Evolutionary conservation across 2,329 filamentous ascomycete species (phyloP).

Genomic region (Paradendryphiella salina): DNA sequence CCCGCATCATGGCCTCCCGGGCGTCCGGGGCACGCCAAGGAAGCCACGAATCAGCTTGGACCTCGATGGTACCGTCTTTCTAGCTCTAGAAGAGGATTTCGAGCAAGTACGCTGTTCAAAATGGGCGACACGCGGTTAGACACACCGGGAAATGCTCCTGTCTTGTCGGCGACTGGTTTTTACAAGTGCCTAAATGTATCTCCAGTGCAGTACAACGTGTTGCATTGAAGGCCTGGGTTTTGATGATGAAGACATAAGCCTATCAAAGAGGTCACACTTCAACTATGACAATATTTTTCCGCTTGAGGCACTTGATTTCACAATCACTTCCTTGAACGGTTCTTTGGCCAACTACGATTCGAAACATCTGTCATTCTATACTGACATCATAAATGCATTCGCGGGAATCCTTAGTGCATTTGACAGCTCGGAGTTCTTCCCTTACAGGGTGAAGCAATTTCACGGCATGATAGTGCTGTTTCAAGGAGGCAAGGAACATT

Average conservation of each 20-base stretch:
- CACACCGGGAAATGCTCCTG: conserved; percentile 7
- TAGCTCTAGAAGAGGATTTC: fast-evolving
- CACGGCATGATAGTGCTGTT: not conserved
- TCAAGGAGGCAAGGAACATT: not conserved
- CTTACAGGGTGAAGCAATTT: not conserved
- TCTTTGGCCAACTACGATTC: not conserved
- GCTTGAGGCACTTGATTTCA: too few relatives aligned
- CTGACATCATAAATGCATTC: not conserved
- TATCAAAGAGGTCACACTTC: too few relatives aligned
- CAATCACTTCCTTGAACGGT: too few relatives aligned
- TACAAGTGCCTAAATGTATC: conserved; percentile 1
- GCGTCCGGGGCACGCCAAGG: not conserved
- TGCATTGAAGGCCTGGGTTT: not conserved
- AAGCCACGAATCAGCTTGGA: not conserved
- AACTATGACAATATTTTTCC: too few relatives aligned
- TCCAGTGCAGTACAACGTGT: not conserved
- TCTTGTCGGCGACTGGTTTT: conserved; percentile 8
- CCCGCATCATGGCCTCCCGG: conserved; percentile 8
- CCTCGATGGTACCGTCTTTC: not conserved
- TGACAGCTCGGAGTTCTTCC: not conserved
- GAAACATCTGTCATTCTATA: not conserved
- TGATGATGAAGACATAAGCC: not conserved
- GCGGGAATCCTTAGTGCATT: not conserved
- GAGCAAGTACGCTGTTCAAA: not conserved
- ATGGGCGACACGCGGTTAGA: conserved; percentile 7